Conservation (phyloP, 2,329 filamentous ascomycete genomes). For the Aurifilum marmelostoma region DNA sequence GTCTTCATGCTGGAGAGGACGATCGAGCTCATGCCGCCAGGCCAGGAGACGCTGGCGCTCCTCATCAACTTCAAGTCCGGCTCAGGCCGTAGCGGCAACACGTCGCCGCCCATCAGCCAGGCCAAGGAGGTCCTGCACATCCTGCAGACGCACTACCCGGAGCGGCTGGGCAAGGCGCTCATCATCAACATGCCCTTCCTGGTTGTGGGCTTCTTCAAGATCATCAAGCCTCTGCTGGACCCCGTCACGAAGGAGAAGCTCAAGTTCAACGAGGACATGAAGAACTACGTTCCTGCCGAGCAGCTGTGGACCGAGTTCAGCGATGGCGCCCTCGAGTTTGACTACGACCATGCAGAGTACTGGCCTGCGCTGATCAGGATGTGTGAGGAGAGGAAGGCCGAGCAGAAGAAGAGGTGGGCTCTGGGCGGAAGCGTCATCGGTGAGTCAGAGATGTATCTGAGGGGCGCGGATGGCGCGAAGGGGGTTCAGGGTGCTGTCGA, state of each 20-base stretch:
- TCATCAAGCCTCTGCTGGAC: conserved; percentile 96
- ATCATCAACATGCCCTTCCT: conserved; percentile 89
- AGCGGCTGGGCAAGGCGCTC: conserved; percentile 84
- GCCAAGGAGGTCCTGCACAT: conserved; percentile 87
- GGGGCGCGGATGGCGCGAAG: conserved; percentile 50
- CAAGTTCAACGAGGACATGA: conserved; percentile 95
- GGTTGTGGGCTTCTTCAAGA: conserved; percentile 91
- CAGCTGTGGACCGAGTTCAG: conserved; percentile 80
- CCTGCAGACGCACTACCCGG: conserved; percentile 93
- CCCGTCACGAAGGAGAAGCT: conserved; percentile 91
- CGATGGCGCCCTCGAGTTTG: conserved; percentile 77
- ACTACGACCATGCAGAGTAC: conserved; percentile 86
- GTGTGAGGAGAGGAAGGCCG: conserved; percentile 66
- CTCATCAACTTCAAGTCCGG: conserved; percentile 90
- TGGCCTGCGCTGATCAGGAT: conserved; percentile 84
- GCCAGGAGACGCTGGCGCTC: conserved; percentile 83
- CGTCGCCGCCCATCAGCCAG: conserved; percentile 71
- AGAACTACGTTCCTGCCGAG: conserved; percentile 75
- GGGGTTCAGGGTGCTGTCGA: conserved; percentile 15
- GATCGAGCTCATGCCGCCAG: conserved; percentile 83
- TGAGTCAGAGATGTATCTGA: conserved; percentile 86
- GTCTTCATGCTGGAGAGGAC: conserved; percentile 95
- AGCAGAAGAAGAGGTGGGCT: conserved; percentile 72
- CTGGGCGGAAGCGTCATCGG: conserved; percentile 80
- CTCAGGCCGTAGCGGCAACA: conserved; percentile 73